Evolutionary conservation across 2,329 filamentous ascomycete genomes (phyloP).

Genomic region (Phyllachora maydis): DNA sequence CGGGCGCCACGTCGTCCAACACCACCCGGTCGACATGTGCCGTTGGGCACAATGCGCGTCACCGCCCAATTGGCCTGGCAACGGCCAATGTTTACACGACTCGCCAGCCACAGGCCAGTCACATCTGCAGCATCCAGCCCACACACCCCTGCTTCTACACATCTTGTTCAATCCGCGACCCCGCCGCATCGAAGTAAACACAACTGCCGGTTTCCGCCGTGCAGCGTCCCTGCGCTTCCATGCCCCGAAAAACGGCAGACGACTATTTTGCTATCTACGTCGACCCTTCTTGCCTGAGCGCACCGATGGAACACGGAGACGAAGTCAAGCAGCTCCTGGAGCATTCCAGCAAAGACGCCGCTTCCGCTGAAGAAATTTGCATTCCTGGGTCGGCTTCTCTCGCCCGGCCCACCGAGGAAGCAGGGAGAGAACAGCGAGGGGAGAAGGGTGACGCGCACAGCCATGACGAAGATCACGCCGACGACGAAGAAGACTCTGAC

Average conservation of each 20-base stretch:
- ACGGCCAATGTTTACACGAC: too few relatives aligned
- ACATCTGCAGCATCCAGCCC: too few relatives aligned
- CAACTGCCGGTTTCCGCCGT: too few relatives aligned
- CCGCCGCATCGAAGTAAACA: too few relatives aligned
- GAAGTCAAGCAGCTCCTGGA: not conserved
- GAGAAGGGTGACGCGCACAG: not conserved
- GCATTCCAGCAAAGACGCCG: not conserved
- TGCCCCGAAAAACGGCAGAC: constrained; percentile 11
- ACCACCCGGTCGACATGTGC: too few relatives aligned
- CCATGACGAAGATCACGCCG: constrained; percentile 1
- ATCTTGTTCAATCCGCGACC: too few relatives aligned
- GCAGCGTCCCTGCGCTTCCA: too few relatives aligned
- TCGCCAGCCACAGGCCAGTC: too few relatives aligned
- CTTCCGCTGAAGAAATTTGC: not conserved
- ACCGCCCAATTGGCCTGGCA: too few relatives aligned
- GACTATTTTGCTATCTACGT: constrained; percentile 25
- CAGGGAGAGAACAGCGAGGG: not conserved
- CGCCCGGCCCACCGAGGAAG: not conserved
- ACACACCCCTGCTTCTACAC: too few relatives aligned
- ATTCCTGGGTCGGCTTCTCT: not conserved
- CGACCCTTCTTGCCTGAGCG: constrained; percentile 21
- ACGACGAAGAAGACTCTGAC: constrained; percentile 1
- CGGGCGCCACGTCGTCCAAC: too few relatives aligned
- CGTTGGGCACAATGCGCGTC: too few relatives aligned
- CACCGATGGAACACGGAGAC: constrained; percentile 16